Conservation (phyloP, 768 basidiomycete species). For the Hericium coralloides region DNA sequence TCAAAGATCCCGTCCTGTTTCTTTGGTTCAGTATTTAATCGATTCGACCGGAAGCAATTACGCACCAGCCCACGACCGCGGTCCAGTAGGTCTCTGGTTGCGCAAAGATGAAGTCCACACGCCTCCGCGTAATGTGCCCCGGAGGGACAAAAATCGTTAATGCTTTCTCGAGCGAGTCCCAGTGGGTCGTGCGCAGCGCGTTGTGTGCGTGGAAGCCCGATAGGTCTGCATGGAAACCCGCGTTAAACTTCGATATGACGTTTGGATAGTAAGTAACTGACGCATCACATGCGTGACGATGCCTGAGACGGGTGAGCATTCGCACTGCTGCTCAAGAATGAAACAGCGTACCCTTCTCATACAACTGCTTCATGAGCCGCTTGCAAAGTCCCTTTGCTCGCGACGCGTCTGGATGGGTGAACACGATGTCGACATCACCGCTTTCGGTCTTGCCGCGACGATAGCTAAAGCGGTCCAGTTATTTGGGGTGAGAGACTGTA, state of each 20-base stretch:
- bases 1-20: conserved; percentile 74
- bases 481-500: not conserved
- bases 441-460: conserved; percentile 74
- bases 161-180: conserved; percentile 80
- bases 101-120: conserved; percentile 81
- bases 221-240: conserved; percentile 32
- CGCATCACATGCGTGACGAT: conserved; percentile 81
- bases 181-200: conserved; percentile 46
- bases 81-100: conserved; percentile 76
- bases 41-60: not conserved
- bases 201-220: conserved; percentile 52
- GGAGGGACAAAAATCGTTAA: conserved; percentile 74
- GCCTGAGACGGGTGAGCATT: conserved; percentile 29
- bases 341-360: conserved; percentile 35
- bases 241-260: no score
- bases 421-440: conserved; percentile 86
- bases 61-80: conserved; percentile 81
- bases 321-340: not conserved
- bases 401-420: conserved; percentile 55
- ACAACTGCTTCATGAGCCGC: conserved; percentile 47
- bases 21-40: no score
- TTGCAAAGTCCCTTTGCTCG: conserved; percentile 57
- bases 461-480: no score
- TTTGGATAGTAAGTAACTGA: conserved; percentile 28
- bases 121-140: conserved; percentile 37